Evolutionary conservation across 208 protist species (phyloP).

Genomic region (Leishmania guyanensis): DNA sequence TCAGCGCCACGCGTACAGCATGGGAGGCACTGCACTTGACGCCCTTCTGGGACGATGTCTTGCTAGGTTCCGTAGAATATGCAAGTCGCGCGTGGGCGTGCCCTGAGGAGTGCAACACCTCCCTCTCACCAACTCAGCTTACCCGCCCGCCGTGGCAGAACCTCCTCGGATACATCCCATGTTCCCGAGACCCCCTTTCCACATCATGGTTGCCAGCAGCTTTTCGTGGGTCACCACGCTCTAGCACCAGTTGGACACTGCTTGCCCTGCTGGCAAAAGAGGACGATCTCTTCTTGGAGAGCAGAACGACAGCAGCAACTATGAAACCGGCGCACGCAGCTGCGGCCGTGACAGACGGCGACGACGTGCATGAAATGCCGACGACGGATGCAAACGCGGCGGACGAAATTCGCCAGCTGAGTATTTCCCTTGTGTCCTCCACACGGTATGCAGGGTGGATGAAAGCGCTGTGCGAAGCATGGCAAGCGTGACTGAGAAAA

Average conservation of each 20-base stretch:
- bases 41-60: slow-evolving; percentile 15
- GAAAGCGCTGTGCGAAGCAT: slow-evolving; percentile 10
- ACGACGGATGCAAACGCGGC: neutral
- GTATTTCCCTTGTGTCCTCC: slow-evolving; percentile 11
- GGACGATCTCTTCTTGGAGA: slow-evolving; percentile 10
- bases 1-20: neutral
- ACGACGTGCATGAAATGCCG: neutral
- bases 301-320: neutral
- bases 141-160: neutral
- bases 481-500: neutral
- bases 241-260: neutral
- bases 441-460: slow-evolving; percentile 24
- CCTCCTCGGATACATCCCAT: slow-evolving; percentile 25
- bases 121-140: neutral
- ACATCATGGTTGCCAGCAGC: slow-evolving; percentile 18
- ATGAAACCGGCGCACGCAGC: neutral
- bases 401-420: neutral
- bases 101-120: neutral
- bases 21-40: slow-evolving; percentile 24
- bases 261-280: slow-evolving; percentile 20
- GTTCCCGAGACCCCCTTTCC: slow-evolving; percentile 11
- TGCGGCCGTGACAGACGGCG: neutral
- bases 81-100: slow-evolving; percentile 15
- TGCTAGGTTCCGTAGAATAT: slow-evolving; percentile 15
- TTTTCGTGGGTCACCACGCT: neutral